These are phyloP conservation scores for Tolypocladium amazonense DNA, from an alignment of 2,329 filamentous ascomycete species.

Conservation along the genomic window DNA sequence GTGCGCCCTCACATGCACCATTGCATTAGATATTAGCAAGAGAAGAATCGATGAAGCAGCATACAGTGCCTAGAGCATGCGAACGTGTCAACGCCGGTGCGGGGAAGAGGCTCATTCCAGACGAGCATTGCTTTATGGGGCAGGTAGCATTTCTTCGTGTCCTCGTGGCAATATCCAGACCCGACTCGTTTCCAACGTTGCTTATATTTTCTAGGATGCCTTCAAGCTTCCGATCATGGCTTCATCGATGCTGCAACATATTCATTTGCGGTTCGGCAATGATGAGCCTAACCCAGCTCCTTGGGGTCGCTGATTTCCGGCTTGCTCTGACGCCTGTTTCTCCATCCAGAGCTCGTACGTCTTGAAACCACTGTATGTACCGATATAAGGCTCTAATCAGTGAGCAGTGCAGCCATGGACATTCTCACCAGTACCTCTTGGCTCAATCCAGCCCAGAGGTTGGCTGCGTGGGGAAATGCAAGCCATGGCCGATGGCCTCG, in stretches of 20 bases:
- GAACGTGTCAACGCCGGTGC: neutral
- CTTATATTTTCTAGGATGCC: neutral
- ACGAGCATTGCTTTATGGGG: neutral
- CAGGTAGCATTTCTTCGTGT: neutral
- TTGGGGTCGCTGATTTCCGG: neutral
- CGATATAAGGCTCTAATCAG: neutral
- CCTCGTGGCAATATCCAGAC: neutral
- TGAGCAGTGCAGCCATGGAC: conserved; percentile 10
- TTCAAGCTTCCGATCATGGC: neutral
- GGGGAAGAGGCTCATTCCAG: neutral
- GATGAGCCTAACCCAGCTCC: neutral
- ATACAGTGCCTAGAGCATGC: neutral
- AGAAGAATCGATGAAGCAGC: neutral
- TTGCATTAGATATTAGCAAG: neutral
- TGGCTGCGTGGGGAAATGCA: conserved; percentile 41
- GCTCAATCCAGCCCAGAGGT: conserved; percentile 36
- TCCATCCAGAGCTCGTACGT: neutral
- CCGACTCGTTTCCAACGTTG: neutral
- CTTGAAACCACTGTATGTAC: neutral
- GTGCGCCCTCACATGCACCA: neutral
- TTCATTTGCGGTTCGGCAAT: too few relatives aligned
- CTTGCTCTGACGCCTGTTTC: neutral
- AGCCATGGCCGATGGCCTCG: conserved; percentile 37
- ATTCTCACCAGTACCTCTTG: conserved; percentile 26
- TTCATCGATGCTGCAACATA: neutral